Percentiles rank a stretch among this genome's conserved stretches.
Conservation (phyloP, 768 basidiomycete genomes). For the Tephrocybe rancida region DNA sequence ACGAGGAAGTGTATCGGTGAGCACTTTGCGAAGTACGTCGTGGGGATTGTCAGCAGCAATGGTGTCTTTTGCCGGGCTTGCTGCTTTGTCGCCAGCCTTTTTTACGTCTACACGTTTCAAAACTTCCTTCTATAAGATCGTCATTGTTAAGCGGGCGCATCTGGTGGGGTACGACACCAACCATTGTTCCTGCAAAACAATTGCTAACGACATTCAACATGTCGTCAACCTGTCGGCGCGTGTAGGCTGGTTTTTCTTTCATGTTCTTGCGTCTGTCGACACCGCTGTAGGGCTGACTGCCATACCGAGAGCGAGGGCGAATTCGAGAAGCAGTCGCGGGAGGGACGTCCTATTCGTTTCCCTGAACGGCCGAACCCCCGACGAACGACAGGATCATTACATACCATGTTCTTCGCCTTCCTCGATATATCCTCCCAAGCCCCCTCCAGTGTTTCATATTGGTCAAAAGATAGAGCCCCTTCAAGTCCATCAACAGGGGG, state of each 20-base stretch:
- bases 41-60: neutral
- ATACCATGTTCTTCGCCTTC: neutral
- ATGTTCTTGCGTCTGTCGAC: slow-evolving; percentile 4
- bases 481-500: neutral
- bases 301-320: too few species aligned
- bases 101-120: slow-evolving; percentile 5
- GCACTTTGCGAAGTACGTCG: neutral
- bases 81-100: neutral
- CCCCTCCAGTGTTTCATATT: too few species aligned
- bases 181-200: slow-evolving; percentile 14
- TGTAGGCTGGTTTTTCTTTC: slow-evolving; percentile 15
- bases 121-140: slow-evolving; percentile 6
- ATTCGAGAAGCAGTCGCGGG: too few species aligned
- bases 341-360: too few species aligned
- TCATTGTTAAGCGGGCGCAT: neutral
- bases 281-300: neutral
- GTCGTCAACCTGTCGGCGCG: slow-evolving; percentile 15
- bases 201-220: slow-evolving; percentile 11
- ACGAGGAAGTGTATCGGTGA: slow-evolving; percentile 3
- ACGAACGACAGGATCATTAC: too few species aligned
- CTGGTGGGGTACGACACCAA: neutral
- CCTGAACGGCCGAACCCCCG: too few species aligned
- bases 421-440: too few species aligned
- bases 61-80: neutral
- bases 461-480: neutral